These are phyloP conservation scores for Arthrobotrys iridis DNA, from an alignment of 2,329 filamentous ascomycete species.

Conservation along the genomic window DNA sequence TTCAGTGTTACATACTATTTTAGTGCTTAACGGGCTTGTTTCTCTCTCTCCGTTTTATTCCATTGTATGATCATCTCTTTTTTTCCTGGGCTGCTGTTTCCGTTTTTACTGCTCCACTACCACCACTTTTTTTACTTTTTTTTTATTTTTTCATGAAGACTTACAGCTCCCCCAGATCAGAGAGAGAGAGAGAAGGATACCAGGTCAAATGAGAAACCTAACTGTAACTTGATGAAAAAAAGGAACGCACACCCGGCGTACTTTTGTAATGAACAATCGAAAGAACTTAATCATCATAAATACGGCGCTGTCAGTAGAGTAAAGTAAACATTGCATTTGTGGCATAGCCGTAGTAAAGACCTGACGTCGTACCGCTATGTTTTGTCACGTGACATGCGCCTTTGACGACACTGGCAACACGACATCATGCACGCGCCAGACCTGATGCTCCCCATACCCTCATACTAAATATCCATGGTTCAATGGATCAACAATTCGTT, in stretches of 20 bases:
- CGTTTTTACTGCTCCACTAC: constrained; percentile 50
- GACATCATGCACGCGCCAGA: neutral
- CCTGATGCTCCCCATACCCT: neutral
- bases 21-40: constrained; percentile 51
- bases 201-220: constrained; percentile 52
- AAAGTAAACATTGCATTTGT: too few relatives aligned
- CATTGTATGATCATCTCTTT: constrained; percentile 54
- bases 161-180: constrained; percentile 30
- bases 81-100: constrained; percentile 51
- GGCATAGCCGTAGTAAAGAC: neutral
- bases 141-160: constrained; percentile 45
- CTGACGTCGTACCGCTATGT: too few relatives aligned
- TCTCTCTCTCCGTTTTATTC: constrained; percentile 39
- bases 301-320: neutral
- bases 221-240: constrained; percentile 54
- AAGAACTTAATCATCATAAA: constrained; percentile 21
- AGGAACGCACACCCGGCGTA: constrained; percentile 37
- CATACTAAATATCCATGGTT: neutral
- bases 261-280: constrained; percentile 47
- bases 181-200: constrained; percentile 28
- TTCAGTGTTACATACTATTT: constrained; percentile 55
- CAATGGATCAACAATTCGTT: constrained; percentile 6
- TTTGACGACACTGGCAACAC: constrained; percentile 35
- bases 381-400: constrained; percentile 20
- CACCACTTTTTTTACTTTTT: constrained; percentile 45